Evolutionary conservation across 441 rosid genomes (phyloP).

Genomic region (Croton laevigatus): DNA sequence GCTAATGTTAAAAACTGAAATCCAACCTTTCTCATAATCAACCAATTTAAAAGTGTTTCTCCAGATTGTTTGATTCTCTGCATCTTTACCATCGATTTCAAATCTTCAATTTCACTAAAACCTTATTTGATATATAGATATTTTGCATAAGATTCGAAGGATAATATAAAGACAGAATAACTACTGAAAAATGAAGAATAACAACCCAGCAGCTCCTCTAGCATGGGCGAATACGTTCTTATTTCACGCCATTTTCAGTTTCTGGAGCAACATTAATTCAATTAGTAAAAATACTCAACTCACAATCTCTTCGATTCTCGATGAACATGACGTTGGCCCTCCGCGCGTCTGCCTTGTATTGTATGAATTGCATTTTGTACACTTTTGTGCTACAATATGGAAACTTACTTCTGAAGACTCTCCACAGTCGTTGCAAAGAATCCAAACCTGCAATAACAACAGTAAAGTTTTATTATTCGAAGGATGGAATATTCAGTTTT

Average conservation of each 20-base stretch:
- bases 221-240: not conserved
- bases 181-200: not conserved
- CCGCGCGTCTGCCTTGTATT: constrained; percentile 65
- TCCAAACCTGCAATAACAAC: constrained; percentile 59
- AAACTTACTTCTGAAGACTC: constrained; percentile 52
- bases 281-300: constrained; percentile 17
- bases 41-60: too few species aligned
- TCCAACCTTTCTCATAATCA: too few species aligned
- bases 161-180: not conserved
- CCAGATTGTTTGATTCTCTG: too few species aligned
- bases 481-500: not conserved
- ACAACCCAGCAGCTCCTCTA: not conserved
- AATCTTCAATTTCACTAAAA: not conserved
- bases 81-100: not conserved
- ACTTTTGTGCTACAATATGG: constrained; percentile 73
- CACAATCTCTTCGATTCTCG: constrained; percentile 28
- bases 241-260: not conserved
- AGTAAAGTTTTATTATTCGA: not conserved
- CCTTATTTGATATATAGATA: not conserved
- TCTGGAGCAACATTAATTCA: not conserved
- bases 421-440: constrained; percentile 88
- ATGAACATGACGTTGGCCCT: constrained; percentile 36
- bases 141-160: not conserved
- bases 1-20: too few species aligned
- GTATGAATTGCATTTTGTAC: constrained; percentile 66